Percentiles rank a stretch among this genome's conserved stretches.
phyloP scores from a whole-genome alignment of 768 basidiomycete genomes.

The Rhodotorula kratochvilovae region DNA sequence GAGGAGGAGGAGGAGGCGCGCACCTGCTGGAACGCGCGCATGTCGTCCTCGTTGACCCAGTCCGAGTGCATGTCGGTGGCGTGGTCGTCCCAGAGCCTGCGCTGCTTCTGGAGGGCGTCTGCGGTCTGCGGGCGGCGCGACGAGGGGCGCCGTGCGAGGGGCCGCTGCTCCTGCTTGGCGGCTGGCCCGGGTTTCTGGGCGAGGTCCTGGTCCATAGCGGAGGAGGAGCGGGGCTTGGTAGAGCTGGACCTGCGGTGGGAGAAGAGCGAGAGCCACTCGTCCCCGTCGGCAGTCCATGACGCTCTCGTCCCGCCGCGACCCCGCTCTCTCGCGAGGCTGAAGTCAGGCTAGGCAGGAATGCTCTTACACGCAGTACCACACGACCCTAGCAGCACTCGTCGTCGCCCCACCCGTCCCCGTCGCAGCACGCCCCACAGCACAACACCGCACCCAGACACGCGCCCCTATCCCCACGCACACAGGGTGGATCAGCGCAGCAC shows the following conservation, averaged over 20 bases:
- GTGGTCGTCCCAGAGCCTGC: slow-evolving; percentile 5
- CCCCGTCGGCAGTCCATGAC: no score
- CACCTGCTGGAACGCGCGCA: slow-evolving; percentile 24
- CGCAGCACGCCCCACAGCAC: neutral
- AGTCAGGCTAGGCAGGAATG: no score
- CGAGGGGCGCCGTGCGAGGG: neutral
- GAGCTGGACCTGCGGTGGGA: no score
- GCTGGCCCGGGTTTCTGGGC: no score
- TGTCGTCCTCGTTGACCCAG: slow-evolving; percentile 32
- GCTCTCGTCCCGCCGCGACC: no score
- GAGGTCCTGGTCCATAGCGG: neutral
- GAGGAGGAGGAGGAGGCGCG: neutral
- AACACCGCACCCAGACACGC: neutral
- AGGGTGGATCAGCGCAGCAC: no score
- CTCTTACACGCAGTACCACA: neutral
- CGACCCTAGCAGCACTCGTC: neutral
- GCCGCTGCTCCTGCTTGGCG: neutral
- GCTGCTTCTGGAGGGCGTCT: neutral
- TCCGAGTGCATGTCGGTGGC: slow-evolving; percentile 23
- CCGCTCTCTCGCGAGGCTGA: no score
- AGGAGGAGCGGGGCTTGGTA: no score
- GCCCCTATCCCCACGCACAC: neutral
- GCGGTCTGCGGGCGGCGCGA: no score
- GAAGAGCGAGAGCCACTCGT: no score
- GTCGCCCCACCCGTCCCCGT: neutral